phyloP scores from a whole-genome alignment of 2,329 filamentous ascomycete species.

The Tolypocladium paradoxum region DNA sequence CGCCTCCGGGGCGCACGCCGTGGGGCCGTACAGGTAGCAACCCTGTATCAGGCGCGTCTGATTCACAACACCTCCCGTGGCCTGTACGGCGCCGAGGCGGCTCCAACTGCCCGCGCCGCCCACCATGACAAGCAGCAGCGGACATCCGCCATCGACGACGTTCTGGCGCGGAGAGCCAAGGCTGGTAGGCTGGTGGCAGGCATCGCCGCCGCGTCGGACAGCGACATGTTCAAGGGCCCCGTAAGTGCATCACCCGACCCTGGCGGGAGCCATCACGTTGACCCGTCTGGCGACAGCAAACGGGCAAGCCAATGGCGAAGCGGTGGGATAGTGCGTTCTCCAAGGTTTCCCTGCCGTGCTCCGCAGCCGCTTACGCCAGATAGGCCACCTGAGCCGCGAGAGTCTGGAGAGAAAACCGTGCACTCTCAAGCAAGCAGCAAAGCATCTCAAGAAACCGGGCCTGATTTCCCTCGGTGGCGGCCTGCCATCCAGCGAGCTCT shows the following conservation, averaged over 20 bases:
- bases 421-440: constrained; percentile 74
- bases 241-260: constrained; percentile 28
- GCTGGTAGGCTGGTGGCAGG: constrained; percentile 64
- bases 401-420: constrained; percentile 49
- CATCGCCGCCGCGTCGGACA: constrained; percentile 65
- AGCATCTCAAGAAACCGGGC: constrained; percentile 67
- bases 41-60: constrained; percentile 3
- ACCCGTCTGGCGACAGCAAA: constrained; percentile 13
- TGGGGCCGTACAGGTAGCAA: background rate
- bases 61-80: constrained; percentile 10
- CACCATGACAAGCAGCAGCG: constrained; percentile 11
- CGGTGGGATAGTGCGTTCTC: constrained; percentile 68
- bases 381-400: constrained; percentile 52
- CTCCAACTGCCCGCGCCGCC: constrained; percentile 12
- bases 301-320: constrained; percentile 63
- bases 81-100: constrained; percentile 13
- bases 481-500: constrained; percentile 77
- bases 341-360: background rate
- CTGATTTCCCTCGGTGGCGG: constrained; percentile 90
- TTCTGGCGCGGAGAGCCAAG: constrained; percentile 43
- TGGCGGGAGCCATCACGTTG: background rate
- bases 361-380: background rate
- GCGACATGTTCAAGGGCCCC: constrained; percentile 73
- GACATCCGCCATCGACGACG: constrained; percentile 17
- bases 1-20: background rate